Base-by-base conservation (phyloP, 768 basidiomycete species). In the Amanita jacksonii region DNA sequence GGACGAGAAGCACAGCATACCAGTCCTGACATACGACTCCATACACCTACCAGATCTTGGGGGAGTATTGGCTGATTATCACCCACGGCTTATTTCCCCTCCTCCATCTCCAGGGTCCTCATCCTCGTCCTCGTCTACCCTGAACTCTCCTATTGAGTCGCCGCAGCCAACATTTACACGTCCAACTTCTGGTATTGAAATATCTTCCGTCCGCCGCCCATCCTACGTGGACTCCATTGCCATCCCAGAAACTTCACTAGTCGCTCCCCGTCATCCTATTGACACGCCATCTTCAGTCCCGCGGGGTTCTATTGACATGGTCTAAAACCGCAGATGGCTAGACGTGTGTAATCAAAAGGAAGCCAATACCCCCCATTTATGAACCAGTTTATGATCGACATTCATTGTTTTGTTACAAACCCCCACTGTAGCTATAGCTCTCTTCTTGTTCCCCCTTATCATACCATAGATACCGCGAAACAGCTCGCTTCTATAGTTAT, bases 11-110 rank as follows among this genome's bases (percentile, higher is more conserved):
- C 46, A 47, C 1, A 62, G 62, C 50, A 54, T 55, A 1, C 61
- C 63, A 13, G 61, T 58, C n/a, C 47, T 62, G 3, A 64, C 68
- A 0, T 68, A 63, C 43, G 62, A 64, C 22, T 62, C 52, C n/a
- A 44, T 67, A 18, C 56, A 58, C 2, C 53, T 70, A 27, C 48
- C 56, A 19, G 70, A 70, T 46, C 60, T 67, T 30, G 62, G 63
- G 18, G 68, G 66, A 25, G 58, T 62, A 1, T 57, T 71, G 30
- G 58, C 64, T 3, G 67, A 70, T 46, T 61, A 56, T 50, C 61
- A 58, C 35, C 49, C 54, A 15, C 52, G 50, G 8, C 50, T 57
- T 1, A 55, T 58, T 46, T 67, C 62, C 4, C 57, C 67, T 12
- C 32, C 54, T 9, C 59, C 64, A 8, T 64, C 65, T 3, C 64